Conservation (phyloP, 352 stramenopile genomes). For the Globisporangium radiosum region DNA sequence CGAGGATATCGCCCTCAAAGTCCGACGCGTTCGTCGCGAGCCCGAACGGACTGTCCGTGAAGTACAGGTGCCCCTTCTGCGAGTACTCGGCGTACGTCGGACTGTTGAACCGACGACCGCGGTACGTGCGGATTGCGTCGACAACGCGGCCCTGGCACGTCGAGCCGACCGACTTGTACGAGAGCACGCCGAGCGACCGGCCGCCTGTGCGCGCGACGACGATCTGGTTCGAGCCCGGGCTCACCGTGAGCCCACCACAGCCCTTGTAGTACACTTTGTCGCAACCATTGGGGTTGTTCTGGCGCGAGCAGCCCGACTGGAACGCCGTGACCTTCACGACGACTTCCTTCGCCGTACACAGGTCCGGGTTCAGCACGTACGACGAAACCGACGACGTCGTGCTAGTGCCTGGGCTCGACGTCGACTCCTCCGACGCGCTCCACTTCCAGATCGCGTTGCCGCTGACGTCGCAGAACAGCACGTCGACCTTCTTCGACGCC, state of each 20-base stretch:
- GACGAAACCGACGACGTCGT: conserved; percentile 16
- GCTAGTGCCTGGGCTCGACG: conserved; percentile 28
- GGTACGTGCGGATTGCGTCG: conserved; percentile 66
- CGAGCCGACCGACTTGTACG: conserved; percentile 41
- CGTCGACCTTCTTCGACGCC: conserved; percentile 28
- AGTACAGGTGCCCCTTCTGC: conserved; percentile 62
- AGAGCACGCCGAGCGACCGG: conserved; percentile 64
- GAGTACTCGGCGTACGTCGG: conserved; percentile 64
- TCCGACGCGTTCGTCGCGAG: conserved; percentile 50
- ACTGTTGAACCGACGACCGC: conserved; percentile 75
- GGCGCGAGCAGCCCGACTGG: conserved; percentile 53
- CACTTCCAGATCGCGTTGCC: conserved; percentile 76
- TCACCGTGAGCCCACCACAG: conserved; percentile 72
- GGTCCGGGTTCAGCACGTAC: conserved; percentile 18
- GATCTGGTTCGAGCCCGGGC: conserved; percentile 50
- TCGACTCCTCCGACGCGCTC: conserved; percentile 27
- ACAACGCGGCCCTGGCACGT: conserved; percentile 67
- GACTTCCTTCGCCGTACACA: conserved; percentile 19
- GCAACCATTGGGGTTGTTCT: conserved; percentile 61
- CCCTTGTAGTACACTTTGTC: conserved; percentile 71
- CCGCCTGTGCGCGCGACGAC: conserved; percentile 71
- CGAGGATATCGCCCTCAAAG: conserved; percentile 54
- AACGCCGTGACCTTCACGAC: conserved; percentile 58
- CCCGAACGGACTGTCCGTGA: conserved; percentile 74
- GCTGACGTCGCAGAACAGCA: conserved; percentile 67